phyloP scores from a whole-genome alignment of 805 yeast species.

The Yamadazyma endophytica region DNA sequence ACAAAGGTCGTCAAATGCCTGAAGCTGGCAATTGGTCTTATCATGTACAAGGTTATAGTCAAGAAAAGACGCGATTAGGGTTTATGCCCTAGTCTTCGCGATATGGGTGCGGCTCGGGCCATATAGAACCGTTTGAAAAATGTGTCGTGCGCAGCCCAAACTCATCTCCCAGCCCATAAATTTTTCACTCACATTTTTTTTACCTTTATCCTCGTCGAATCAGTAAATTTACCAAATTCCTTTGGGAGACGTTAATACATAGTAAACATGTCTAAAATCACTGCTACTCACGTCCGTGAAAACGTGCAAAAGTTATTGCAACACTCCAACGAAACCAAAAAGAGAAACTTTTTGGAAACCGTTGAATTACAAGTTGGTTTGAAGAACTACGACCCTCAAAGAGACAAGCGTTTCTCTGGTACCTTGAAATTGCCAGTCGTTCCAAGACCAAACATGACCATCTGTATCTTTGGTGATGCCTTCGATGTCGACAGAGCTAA shows the following conservation, averaged over 20 bases:
- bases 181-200: too few relatives aligned
- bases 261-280: slow-evolving; percentile 75
- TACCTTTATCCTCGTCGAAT: slow-evolving; percentile 58
- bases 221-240: slow-evolving; percentile 33
- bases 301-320: slow-evolving; percentile 89
- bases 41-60: background rate
- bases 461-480: slow-evolving; percentile 99
- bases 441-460: slow-evolving; percentile 99
- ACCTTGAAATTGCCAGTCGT: slow-evolving; percentile 95
- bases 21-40: too few relatives aligned
- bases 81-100: too few relatives aligned
- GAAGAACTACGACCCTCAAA: slow-evolving; percentile 99
- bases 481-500: slow-evolving; percentile 99
- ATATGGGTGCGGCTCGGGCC: too few relatives aligned
- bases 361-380: slow-evolving; percentile 99
- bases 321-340: slow-evolving; percentile 91
- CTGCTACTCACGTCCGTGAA: slow-evolving; percentile 92
- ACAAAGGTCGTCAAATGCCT: too few relatives aligned
- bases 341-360: slow-evolving; percentile 99
- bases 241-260: slow-evolving; percentile 71
- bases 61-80: background rate
- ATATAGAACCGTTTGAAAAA: slow-evolving; percentile 4
- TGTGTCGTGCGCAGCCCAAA: too few relatives aligned
- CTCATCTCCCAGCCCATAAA: too few relatives aligned
- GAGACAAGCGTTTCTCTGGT: slow-evolving; percentile 99